A percentile compares a stretch with the other conserved stretches of the same genome.
phyloP scores from a whole-genome alignment of 2,329 filamentous ascomycete genomes.

The Escovopsis sp. region DNA sequence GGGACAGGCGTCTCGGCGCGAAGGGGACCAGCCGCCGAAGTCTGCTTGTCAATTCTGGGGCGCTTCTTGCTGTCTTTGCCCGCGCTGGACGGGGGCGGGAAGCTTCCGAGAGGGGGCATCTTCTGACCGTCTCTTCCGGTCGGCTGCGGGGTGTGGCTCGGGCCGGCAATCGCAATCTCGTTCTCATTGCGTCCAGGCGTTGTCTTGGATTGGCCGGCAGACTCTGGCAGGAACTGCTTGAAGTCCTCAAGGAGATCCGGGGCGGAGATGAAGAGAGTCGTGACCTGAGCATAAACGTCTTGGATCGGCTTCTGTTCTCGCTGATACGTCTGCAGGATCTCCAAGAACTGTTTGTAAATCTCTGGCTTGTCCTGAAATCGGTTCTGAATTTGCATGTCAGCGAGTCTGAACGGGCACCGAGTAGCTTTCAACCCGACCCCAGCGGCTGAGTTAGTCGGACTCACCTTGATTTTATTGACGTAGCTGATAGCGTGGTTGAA shows the following conservation, averaged over 20 bases:
- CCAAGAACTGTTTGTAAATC: slow-evolving; percentile 97
- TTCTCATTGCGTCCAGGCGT: slow-evolving; percentile 42
- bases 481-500: slow-evolving; percentile 99
- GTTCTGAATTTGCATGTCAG: slow-evolving; percentile 42
- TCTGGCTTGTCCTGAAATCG: slow-evolving; percentile 93
- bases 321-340: slow-evolving; percentile 96
- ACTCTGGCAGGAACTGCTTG: slow-evolving; percentile 94
- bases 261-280: slow-evolving; percentile 79
- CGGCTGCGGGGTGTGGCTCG: slow-evolving; percentile 40
- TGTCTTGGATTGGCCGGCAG: slow-evolving; percentile 39
- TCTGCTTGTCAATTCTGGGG: slow-evolving; percentile 43
- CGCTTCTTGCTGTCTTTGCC: slow-evolving; percentile 87
- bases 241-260: slow-evolving; percentile 95
- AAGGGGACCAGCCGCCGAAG: slow-evolving; percentile 30
- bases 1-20: slow-evolving; percentile 27
- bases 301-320: slow-evolving; percentile 96
- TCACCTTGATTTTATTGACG: slow-evolving; percentile 98
- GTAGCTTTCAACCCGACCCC: no score
- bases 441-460: no score
- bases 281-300: slow-evolving; percentile 95
- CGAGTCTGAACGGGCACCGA: slow-evolving; percentile 7
- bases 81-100: slow-evolving; percentile 66
- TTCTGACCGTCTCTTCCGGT: slow-evolving; percentile 48
- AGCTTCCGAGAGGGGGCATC: slow-evolving; percentile 89
- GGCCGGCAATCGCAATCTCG: slow-evolving; percentile 24